These are phyloP conservation scores for Penicillium palitans DNA, from an alignment of 2,329 filamentous ascomycete species.

Conservation along the genomic window DNA sequence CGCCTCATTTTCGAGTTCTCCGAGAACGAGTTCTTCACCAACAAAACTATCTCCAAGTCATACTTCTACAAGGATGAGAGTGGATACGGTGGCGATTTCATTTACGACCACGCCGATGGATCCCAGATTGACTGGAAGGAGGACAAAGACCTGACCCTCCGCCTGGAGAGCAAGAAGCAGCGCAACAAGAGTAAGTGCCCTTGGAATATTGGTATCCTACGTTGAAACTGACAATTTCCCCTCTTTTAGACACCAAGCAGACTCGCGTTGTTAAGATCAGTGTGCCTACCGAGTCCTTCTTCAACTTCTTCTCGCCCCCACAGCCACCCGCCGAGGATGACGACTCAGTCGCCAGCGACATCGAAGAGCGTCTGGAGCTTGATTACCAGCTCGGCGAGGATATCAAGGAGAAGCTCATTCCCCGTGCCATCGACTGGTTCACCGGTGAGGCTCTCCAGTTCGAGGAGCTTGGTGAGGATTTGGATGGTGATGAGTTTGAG, in stretches of 20 bases:
- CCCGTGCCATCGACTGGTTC: conserved; percentile 98
- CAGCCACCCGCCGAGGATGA: conserved; percentile 74
- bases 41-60: conserved; percentile 96
- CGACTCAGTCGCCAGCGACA: conserved; percentile 75
- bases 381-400: conserved; percentile 97
- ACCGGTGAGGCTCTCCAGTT: conserved; percentile 96
- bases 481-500: conserved; percentile 78
- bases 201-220: not conserved
- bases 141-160: conserved; percentile 88
- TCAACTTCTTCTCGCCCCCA: conserved; percentile 98
- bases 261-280: conserved; percentile 99
- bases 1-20: conserved; percentile 95
- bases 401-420: conserved; percentile 99
- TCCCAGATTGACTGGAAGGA: conserved; percentile 97
- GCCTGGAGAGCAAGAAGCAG: conserved; percentile 98
- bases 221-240: not conserved
- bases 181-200: conserved; percentile 87
- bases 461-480: conserved; percentile 86
- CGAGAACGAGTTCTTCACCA: conserved; percentile 94
- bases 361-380: conserved; percentile 95
- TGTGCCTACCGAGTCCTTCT: conserved; percentile 96
- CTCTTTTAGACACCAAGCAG: conserved; percentile 84
- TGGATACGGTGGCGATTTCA: conserved; percentile 97
- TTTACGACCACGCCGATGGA: conserved; percentile 98
- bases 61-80: conserved; percentile 99